Percentiles rank a stretch among this genome's conserved stretches.
These are phyloP conservation scores for Cordyceps farinosa DNA, from an alignment of 2,329 filamentous ascomycete species.

Conservation along the genomic window DNA sequence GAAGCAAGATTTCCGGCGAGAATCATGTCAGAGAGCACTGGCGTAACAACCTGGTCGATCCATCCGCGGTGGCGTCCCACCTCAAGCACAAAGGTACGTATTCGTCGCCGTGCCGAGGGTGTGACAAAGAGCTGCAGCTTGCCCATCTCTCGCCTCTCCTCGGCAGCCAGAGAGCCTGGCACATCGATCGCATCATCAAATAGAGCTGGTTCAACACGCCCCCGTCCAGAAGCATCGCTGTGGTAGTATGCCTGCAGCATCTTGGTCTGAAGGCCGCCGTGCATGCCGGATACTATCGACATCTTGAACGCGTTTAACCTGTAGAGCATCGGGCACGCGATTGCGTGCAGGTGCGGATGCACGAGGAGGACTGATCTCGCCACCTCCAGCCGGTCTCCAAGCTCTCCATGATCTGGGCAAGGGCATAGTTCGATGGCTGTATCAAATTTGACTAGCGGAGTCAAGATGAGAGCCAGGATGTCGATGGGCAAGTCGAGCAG, in stretches of 20 bases:
- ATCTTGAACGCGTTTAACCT: constrained; percentile 30
- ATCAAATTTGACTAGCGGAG: constrained; percentile 28
- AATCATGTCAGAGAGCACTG: constrained; percentile 31
- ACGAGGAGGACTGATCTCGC: constrained; percentile 30
- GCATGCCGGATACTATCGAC: constrained; percentile 25
- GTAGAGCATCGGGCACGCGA: constrained; percentile 33
- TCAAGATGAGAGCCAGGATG: constrained; percentile 30
- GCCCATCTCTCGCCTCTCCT: constrained; percentile 12
- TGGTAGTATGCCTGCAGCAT: constrained; percentile 21
- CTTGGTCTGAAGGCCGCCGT: constrained; percentile 28
- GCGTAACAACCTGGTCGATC: constrained; percentile 29
- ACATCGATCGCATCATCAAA: constrained; percentile 1
- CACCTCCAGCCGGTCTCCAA: constrained; percentile 21
- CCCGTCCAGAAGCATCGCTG: not conserved
- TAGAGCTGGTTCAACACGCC: not conserved
- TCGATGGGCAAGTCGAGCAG: constrained; percentile 35
- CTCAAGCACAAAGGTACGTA: constrained; percentile 28
- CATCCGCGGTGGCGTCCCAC: constrained; percentile 32
- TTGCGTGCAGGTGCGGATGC: constrained; percentile 31
- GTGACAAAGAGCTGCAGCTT: constrained; percentile 13
- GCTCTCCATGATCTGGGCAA: constrained; percentile 22
- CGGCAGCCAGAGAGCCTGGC: constrained; percentile 17
- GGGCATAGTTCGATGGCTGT: constrained; percentile 28
- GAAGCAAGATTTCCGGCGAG: constrained; percentile 30
- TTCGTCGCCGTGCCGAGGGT: constrained; percentile 18